Conservation (phyloP, 2,329 filamentous ascomycete species). For the Penicillium sp. region DNA sequence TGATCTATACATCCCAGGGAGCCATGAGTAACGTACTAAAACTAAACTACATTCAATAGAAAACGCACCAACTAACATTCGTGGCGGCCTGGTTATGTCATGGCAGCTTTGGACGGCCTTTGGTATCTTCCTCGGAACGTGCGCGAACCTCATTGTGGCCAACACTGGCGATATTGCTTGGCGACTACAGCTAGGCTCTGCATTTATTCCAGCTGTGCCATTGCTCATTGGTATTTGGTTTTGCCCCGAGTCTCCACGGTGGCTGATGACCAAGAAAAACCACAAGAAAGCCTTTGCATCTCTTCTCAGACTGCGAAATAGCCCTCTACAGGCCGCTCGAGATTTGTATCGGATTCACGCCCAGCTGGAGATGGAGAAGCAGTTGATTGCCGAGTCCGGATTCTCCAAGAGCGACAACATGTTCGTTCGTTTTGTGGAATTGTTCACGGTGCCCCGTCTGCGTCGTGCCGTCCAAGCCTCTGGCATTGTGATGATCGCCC, state of each 20-base stretch:
- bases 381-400: constrained; percentile 10
- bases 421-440: constrained; percentile 15
- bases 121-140: constrained; percentile 40
- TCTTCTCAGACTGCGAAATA: constrained; percentile 34
- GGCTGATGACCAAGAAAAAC: constrained; percentile 33
- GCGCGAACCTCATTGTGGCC: constrained; percentile 41
- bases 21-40: not conserved
- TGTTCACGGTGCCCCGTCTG: constrained; percentile 21
- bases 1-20: not conserved
- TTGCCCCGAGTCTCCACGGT: constrained; percentile 42
- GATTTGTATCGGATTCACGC: constrained; percentile 29
- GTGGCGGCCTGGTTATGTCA: constrained; percentile 54
- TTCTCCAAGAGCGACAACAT: constrained; percentile 12
- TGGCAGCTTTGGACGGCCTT: constrained; percentile 53
- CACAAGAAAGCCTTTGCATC: constrained; percentile 30
- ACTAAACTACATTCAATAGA: constrained; percentile 27
- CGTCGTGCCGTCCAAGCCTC: constrained; percentile 26
- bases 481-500: constrained; percentile 28
- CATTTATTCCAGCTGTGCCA: constrained; percentile 48
- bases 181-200: constrained; percentile 47
- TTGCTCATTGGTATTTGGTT: constrained; percentile 46
- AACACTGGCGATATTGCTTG: constrained; percentile 40
- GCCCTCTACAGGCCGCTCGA: constrained; percentile 33
- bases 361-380: constrained; percentile 31
- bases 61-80: constrained; percentile 51